Evolutionary conservation across 768 basidiomycete genomes (phyloP).

Genomic region (Agrocybe chaxingu): DNA sequence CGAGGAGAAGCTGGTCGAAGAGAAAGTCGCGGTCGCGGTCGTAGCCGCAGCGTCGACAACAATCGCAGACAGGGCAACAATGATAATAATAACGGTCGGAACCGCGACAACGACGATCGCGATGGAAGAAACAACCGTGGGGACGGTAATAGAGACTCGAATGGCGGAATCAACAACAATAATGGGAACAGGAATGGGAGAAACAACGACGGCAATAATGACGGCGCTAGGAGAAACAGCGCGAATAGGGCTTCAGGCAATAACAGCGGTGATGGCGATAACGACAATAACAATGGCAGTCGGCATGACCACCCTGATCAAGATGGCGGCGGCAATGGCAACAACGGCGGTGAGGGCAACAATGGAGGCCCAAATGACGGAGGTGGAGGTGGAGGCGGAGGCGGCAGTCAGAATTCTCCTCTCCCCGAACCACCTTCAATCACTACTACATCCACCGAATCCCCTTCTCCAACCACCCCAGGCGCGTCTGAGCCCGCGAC

Average conservation of each 20-base stretch:
- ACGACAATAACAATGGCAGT: neutral
- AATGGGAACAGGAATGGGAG: neutral
- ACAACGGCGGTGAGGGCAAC: constrained; percentile 9
- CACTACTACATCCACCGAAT: neutral
- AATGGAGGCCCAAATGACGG: neutral
- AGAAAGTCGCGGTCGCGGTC: neutral
- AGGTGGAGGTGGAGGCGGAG: neutral
- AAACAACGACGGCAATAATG: neutral
- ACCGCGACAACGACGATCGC: neutral
- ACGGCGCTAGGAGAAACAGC: neutral
- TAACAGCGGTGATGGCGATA: neutral
- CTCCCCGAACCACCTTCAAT: neutral
- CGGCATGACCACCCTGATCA: neutral
- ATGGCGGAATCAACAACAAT: neutral
- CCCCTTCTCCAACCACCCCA: neutral
- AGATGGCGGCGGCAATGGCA: neutral
- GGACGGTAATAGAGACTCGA: neutral
- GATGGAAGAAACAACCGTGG: neutral
- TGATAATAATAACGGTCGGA: neutral
- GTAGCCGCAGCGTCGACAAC: neutral
- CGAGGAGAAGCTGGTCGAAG: constrained; percentile 3
- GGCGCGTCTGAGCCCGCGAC: neutral
- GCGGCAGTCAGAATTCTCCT: neutral
- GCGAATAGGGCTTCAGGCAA: neutral
- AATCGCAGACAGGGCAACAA: neutral